These are phyloP conservation scores for Globisporangium splendens DNA, from an alignment of 352 stramenopile species.

Conservation along the genomic window DNA sequence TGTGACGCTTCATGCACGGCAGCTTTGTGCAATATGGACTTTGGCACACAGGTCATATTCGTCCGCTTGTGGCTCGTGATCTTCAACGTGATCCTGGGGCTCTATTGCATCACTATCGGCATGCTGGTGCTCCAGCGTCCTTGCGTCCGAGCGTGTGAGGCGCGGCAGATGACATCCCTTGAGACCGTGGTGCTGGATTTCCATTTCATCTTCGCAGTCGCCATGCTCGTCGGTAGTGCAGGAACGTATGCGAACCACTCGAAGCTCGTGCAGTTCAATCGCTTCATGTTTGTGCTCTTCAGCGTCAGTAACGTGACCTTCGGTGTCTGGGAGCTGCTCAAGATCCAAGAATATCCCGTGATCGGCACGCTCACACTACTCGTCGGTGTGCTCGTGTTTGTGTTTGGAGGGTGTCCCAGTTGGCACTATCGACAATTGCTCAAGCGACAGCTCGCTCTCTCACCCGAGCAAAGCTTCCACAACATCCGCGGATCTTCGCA, in stretches of 20 bases:
- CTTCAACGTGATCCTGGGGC: slow-evolving; percentile 1
- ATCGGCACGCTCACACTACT: not conserved
- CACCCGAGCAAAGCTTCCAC: slow-evolving; percentile 3
- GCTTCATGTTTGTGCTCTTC: slow-evolving; percentile 6
- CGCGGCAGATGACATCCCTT: slow-evolving; percentile 1
- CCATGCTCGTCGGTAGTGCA: not conserved
- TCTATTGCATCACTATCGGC: slow-evolving; percentile 2
- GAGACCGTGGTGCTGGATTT: slow-evolving; percentile 1
- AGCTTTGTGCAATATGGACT: not conserved
- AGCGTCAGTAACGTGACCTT: not conserved
- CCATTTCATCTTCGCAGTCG: not conserved
- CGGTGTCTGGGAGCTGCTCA: slow-evolving; percentile 3
- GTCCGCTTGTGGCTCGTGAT: slow-evolving; percentile 3
- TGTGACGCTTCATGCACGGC: too few species aligned
- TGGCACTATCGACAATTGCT: not conserved
- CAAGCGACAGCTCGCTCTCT: not conserved
- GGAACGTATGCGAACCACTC: not conserved
- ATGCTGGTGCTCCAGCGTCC: slow-evolving; percentile 1
- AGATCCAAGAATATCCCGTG: slow-evolving; percentile 1
- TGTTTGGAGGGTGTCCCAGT: not conserved
- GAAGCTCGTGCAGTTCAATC: slow-evolving; percentile 1
- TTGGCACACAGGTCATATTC: not conserved
- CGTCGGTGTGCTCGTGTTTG: slow-evolving; percentile 2
- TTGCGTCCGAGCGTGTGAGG: not conserved
- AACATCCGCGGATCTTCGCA: not conserved